Evolutionary conservation across 2,329 filamentous ascomycete species (phyloP), one percentile per base, ranked within the genome.

Genomic region (Ramularia collo-cygni): DNA sequence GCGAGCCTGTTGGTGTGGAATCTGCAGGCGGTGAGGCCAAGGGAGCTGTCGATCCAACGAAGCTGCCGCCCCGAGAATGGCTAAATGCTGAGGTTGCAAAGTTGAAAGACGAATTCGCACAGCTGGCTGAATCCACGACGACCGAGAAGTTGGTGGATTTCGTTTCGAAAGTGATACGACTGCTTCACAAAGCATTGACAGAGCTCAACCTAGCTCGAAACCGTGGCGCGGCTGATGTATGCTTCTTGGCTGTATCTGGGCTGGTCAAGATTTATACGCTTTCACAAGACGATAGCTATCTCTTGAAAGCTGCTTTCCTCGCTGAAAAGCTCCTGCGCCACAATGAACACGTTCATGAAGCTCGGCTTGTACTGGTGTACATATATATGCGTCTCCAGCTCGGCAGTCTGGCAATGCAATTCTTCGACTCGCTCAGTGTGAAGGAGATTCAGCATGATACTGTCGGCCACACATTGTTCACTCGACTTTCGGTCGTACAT

Each of bases 361-460:
- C 58, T 8, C 52, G 58, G 16, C 46, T 61, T 12, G 47, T 62
- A 24, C 48, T 63, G 4, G 50, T 61, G 8, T 59, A 62, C 36
- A 44, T 63, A 26, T 60, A 61, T 39, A 57, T 57, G 48, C 50
- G 55, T 14, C 53, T 63, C 8, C 54, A 53, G 3, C 52, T 63
- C 7, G 58, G 56, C 12, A 53, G 52, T 13, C 47, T 57, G 6
- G 59, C 60, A 1, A 51, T 59, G 37, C 40, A 41, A 3, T 33
- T 55, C 12, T 63, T 58, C 41, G 52, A 57, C 28, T 56, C 52
- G 6, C 49, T 64, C 8, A 51, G 43, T 26, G 44, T 63, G n/a
- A 62, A 62, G 36, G 59, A 63, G 35, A 53, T 63, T 5, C 61
- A 63, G 28, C 47, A 54, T 38, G 61, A 63, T 31, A 63, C 61